Evolutionary conservation across 495 filamentous ascomycete species (phyloP), one percentile per base, ranked within the genome.

Genomic region (Astrothelium subdiscretum): DNA sequence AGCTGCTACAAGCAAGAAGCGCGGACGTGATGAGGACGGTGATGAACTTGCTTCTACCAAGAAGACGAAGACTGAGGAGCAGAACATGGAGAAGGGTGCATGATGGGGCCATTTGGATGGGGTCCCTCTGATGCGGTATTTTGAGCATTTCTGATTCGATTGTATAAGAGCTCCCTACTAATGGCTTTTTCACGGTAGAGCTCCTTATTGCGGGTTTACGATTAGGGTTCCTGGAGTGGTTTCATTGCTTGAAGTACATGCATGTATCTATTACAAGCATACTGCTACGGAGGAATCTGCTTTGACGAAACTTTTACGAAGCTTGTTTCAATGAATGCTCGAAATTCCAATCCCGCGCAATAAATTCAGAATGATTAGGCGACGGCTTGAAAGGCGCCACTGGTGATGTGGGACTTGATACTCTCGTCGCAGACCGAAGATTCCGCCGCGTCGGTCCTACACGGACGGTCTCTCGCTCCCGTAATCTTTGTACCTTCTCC

Each of bases 381-480:
- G 6, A 8, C 11, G 48, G 20, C 22, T 20, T 26, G 15, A 24
- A 3, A n/a, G 10, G 26, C 29, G 15, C 8, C 15, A 24, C 12
- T 15, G 24, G 22, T 8, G 22, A 12, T 29, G 24, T 15, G 10
- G 48, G 20, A 8, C 29, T 15, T 20, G 24, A 29, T 24, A 24
- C 15, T 24, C 24, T 29, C 15, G 6, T 6, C 29, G 15, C 48
- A 29, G 48, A 20, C 15, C 24, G 48, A 54, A 10, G 5, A 54
- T 27, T 54, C 48, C 48, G 48, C 8, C 48, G 48, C 48, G 88
- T 64, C 59, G 87, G 85, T n/a, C 89, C 89, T 58, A 92, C 85
- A 60, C 75, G 76, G 5, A 92, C 86, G 60, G 68, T 64, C 69
- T 86, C 82, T 62, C 78, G 74, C 31, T 72, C 64, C 62, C 63